phyloP scores from a whole-genome alignment of 1,284 basidiomycete species.

The Tilletia indica region DNA sequence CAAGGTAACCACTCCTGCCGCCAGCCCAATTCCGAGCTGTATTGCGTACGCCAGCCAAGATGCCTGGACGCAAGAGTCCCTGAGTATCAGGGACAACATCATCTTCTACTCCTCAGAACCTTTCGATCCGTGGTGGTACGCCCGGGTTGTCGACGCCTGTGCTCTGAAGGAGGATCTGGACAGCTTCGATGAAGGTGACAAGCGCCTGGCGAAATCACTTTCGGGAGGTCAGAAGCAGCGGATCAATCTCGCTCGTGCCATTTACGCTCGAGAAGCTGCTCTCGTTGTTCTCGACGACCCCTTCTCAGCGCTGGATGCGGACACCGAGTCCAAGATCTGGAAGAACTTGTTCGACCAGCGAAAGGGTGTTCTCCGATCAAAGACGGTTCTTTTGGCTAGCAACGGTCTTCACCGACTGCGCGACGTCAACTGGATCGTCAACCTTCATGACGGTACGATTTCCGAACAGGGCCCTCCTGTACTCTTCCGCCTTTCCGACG shows the following conservation, averaged over 20 bases:
- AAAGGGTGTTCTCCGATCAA: constrained; percentile 30
- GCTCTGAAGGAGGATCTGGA: constrained; percentile 27
- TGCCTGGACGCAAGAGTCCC: constrained; percentile 28
- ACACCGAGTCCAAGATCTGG: constrained; percentile 32
- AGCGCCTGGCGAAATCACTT: constrained; percentile 25
- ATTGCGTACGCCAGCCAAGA: constrained; percentile 30
- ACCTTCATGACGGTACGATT: constrained; percentile 36
- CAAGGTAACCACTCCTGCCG: background rate
- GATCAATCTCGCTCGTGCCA: constrained; percentile 32
- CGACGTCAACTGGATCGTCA: constrained; percentile 28
- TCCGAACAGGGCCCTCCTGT: constrained; percentile 30
- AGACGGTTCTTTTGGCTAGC: constrained; percentile 42
- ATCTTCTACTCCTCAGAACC: constrained; percentile 24
- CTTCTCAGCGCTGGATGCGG: constrained; percentile 35
- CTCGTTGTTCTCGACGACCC: constrained; percentile 32
- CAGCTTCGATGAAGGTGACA: constrained; percentile 16
- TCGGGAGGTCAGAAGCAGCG: constrained; percentile 38
- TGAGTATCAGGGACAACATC: constrained; percentile 33
- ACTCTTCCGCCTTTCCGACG: constrained; percentile 16
- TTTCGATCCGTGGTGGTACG: constrained; percentile 22
- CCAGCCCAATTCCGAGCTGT: background rate
- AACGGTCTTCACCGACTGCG: constrained; percentile 40
- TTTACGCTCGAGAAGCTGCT: constrained; percentile 27
- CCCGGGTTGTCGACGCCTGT: constrained; percentile 28
- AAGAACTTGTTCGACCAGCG: constrained; percentile 30